A percentile compares a stretch with the other conserved stretches of the same genome.
Conservation (phyloP, 2,329 filamentous ascomycete genomes). For the Neocucurbitaria cava region DNA sequence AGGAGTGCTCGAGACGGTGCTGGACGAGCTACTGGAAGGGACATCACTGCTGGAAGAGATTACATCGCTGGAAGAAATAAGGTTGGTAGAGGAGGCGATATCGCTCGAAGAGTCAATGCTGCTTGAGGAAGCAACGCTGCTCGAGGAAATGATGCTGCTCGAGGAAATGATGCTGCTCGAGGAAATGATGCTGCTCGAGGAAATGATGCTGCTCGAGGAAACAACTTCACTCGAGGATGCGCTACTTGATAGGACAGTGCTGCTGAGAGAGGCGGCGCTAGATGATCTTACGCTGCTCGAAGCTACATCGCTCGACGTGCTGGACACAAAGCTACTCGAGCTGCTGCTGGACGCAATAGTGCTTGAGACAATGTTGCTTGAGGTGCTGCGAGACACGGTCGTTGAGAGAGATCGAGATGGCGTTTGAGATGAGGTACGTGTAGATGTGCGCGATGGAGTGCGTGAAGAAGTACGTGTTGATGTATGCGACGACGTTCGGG, state of each 20-base stretch:
- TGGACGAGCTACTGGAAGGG: not conserved
- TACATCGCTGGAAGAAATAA: too few species aligned
- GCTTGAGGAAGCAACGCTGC: not conserved
- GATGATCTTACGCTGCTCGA: not conserved
- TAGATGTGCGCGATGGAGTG: too few species aligned
- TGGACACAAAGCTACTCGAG: not conserved
- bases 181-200: not conserved
- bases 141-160: not conserved
- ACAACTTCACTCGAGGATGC: not conserved
- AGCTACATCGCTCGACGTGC: not conserved
- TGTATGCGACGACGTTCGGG: too few species aligned
- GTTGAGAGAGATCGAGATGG: not conserved
- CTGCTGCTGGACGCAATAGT: not conserved
- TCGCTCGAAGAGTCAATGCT: not conserved
- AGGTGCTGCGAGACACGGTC: not conserved
- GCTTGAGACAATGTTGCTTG: not conserved
- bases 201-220: not conserved
- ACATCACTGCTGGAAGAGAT: not conserved
- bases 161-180: not conserved
- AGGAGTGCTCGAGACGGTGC: not conserved
- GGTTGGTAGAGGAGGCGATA: too few species aligned
- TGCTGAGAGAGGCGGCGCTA: not conserved
- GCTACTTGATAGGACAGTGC: not conserved
- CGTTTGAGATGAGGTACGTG: not conserved
- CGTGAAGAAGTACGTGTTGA: too few species aligned